Conservation (phyloP, 2,329 filamentous ascomycete genomes). For the Parafenestella ontariensis region DNA sequence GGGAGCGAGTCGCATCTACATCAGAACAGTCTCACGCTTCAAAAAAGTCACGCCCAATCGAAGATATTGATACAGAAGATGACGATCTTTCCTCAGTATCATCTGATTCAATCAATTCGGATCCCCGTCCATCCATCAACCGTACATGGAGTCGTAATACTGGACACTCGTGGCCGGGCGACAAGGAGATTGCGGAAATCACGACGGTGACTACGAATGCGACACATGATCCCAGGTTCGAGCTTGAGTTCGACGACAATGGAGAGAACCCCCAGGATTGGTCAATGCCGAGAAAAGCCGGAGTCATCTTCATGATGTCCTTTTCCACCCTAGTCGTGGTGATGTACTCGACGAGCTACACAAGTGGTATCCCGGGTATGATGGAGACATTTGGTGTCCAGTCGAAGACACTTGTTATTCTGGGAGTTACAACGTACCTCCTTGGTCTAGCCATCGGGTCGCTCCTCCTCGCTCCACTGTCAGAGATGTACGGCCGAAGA, state of each 20-base stretch:
- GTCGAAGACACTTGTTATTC: constrained; percentile 67
- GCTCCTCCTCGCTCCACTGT: constrained; percentile 75
- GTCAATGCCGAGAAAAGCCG: constrained; percentile 64
- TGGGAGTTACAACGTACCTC: constrained; percentile 81
- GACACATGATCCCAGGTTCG: constrained; percentile 65
- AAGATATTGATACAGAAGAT: constrained; percentile 17
- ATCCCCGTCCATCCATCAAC: constrained; percentile 29
- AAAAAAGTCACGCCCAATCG: constrained; percentile 7
- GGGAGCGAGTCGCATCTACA: neutral
- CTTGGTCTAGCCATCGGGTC: constrained; percentile 75
- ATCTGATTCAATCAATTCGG: constrained; percentile 32
- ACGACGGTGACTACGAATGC: constrained; percentile 45
- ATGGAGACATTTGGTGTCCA: constrained; percentile 68
- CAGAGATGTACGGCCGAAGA: constrained; percentile 72
- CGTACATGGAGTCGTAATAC: constrained; percentile 45
- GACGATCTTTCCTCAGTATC: constrained; percentile 33
- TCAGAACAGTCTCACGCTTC: constrained; percentile 4
- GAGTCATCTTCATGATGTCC: constrained; percentile 63
- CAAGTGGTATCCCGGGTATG: constrained; percentile 73
- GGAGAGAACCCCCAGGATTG: constrained; percentile 73
- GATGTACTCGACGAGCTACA: constrained; percentile 79
- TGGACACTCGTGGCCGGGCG: constrained; percentile 34
- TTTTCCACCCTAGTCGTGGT: constrained; percentile 61
- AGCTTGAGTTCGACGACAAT: constrained; percentile 71
- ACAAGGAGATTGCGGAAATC: constrained; percentile 34